Percentiles rank a stretch among this genome's conserved stretches.
These are phyloP conservation scores for Alternaria hordeiaustralica DNA, from an alignment of 2,329 filamentous ascomycete species.

Conservation along the genomic window DNA sequence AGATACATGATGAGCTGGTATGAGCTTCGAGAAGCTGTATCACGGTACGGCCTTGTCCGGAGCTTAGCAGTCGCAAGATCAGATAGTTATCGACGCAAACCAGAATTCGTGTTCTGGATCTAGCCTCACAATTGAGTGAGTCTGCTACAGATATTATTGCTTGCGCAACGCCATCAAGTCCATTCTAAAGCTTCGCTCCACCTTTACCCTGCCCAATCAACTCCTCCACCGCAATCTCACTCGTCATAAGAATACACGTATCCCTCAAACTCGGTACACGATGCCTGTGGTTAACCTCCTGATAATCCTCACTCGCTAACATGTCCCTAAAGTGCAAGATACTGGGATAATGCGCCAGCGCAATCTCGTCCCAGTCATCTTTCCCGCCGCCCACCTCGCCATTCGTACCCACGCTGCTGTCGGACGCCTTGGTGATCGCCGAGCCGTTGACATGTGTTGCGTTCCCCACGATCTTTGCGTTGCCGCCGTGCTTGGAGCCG, in stretches of 20 bases:
- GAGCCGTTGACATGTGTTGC: constrained; percentile 50
- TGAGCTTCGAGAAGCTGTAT: background rate
- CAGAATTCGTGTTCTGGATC: background rate
- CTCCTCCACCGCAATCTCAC: constrained; percentile 53
- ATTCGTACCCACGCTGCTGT: background rate
- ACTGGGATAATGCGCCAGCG: constrained; percentile 69
- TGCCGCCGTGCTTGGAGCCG: constrained; percentile 61
- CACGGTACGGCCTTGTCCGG: too few relatives aligned
- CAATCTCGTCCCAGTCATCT: constrained; percentile 66
- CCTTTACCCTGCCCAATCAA: constrained; percentile 5
- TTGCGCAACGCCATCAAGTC: background rate
- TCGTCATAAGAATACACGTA: constrained; percentile 62
- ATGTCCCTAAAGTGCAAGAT: constrained; percentile 68
- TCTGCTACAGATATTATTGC: background rate
- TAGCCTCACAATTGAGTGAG: background rate
- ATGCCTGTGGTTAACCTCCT: constrained; percentile 62
- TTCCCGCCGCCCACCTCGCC: constrained; percentile 16
- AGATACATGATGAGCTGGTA: background rate
- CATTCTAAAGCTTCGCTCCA: constrained; percentile 12
- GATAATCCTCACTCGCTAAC: constrained; percentile 64
- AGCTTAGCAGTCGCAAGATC: background rate
- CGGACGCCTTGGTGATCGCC: constrained; percentile 19
- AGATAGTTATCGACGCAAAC: background rate
- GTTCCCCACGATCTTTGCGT: constrained; percentile 67
- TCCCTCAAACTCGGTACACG: constrained; percentile 60